Evolutionary conservation across 768 basidiomycete genomes (phyloP).

Genomic region (Trametes sanguinea): DNA sequence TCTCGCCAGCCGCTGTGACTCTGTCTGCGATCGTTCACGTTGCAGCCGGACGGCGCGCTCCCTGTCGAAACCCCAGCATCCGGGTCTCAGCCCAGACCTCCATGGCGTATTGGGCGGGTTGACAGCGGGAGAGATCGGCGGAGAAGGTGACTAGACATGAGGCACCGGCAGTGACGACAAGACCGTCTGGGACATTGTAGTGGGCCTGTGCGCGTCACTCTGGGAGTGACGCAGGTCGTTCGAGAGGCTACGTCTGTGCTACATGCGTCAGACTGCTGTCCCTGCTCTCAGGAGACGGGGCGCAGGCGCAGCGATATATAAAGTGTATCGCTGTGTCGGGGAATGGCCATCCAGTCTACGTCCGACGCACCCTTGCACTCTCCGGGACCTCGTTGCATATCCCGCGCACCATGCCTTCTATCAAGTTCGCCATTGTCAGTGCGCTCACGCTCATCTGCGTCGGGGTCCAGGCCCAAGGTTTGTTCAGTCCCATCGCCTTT

Average conservation of each 20-base stretch:
- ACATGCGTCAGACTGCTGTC: neutral
- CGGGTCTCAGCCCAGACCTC: neutral
- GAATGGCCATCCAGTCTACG: neutral
- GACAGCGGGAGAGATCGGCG: neutral
- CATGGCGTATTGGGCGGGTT: neutral
- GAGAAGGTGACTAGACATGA: neutral
- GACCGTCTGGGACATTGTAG: neutral
- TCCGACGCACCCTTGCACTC: neutral
- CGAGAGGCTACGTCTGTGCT: neutral
- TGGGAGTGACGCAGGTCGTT: neutral
- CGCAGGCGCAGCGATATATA: neutral
- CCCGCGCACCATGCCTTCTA: slow-evolving; percentile 1
- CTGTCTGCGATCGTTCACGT: too few relatives aligned
- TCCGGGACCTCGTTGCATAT: neutral
- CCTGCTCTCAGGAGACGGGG: neutral
- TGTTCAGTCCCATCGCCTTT: neutral
- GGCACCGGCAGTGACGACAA: neutral
- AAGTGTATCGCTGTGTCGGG: too few relatives aligned
- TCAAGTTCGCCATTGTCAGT: slow-evolving; percentile 3
- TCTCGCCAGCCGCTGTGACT: too few relatives aligned
- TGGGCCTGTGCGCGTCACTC: neutral
- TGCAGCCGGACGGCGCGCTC: too few relatives aligned
- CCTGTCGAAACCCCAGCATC: too few relatives aligned
- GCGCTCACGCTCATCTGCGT: slow-evolving; percentile 9
- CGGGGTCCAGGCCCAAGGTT: slow-evolving; percentile 6